phyloP scores from a whole-genome alignment of 2,329 filamentous ascomycete species.

The Septoria linicola region DNA sequence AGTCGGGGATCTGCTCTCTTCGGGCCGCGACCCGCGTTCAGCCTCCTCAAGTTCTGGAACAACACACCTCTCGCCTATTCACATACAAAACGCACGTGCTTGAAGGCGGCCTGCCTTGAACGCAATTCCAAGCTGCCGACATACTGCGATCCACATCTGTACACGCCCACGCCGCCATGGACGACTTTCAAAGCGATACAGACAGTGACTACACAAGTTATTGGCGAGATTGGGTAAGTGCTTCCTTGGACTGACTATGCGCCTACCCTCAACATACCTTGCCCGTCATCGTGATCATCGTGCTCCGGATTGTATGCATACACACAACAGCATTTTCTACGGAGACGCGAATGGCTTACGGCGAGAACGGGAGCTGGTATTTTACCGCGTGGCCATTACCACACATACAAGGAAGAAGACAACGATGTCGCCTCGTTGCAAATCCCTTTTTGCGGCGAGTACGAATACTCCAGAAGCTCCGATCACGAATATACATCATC shows the following conservation, averaged over 20 bases:
- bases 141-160: too few relatives aligned
- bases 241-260: conserved; percentile 1
- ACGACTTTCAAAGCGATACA: conserved; percentile 95
- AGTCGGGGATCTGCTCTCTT: too few relatives aligned
- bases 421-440: neutral
- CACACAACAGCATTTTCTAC: too few relatives aligned
- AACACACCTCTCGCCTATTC: too few relatives aligned
- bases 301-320: neutral
- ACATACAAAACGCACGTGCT: too few relatives aligned
- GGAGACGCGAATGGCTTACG: neutral
- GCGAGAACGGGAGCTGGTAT: neutral
- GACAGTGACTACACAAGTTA: conserved; percentile 99
- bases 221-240: conserved; percentile 92
- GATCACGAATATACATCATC: neutral
- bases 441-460: neutral
- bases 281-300: neutral
- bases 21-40: too few relatives aligned
- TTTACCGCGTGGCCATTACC: neutral
- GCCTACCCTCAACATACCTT: neutral
- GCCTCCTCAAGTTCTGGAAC: too few relatives aligned
- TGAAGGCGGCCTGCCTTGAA: too few relatives aligned
- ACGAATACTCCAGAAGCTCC: too few relatives aligned
- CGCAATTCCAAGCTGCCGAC: too few relatives aligned
- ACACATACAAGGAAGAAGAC: neutral
- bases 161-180: conserved; percentile 58